These are phyloP conservation scores for Kodamaea fungicola DNA, from an alignment of 1,139 yeast genomes.

Conservation along the genomic window DNA sequence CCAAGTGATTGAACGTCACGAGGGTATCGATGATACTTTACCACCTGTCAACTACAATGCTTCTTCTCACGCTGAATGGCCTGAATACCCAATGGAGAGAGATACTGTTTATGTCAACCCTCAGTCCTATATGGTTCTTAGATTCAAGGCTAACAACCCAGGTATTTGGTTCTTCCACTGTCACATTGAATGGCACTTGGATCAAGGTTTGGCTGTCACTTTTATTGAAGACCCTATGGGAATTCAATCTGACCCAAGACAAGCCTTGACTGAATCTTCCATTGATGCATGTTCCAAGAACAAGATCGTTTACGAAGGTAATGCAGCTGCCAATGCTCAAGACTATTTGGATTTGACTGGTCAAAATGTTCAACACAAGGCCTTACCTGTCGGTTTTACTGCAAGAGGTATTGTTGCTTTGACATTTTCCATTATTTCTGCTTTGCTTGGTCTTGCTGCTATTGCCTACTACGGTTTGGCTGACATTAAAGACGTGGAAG, in stretches of 20 bases:
- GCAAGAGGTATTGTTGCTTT: conserved; percentile 86
- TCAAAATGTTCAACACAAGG: conserved; percentile 59
- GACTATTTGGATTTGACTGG: conserved; percentile 68
- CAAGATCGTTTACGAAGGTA: conserved; percentile 44
- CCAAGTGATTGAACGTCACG: conserved; percentile 50
- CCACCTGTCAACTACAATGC: conserved; percentile 40
- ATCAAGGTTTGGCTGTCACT: conserved; percentile 55
- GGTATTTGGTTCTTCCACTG: conserved; percentile 68
- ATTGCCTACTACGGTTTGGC: conserved; percentile 79
- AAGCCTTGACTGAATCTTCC: conserved; percentile 40
- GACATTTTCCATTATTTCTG: conserved; percentile 74
- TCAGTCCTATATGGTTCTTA: conserved; percentile 61
- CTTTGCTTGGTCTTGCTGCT: conserved; percentile 71
- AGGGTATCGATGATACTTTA: conserved; percentile 31
- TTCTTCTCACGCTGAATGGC: conserved; percentile 30
- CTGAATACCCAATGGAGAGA: conserved; percentile 60
- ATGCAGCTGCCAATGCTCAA: conserved; percentile 76
- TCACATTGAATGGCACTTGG: conserved; percentile 63
- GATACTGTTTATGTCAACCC: conserved; percentile 67
- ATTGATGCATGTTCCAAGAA: conserved; percentile 16
- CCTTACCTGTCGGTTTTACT: conserved; percentile 84
- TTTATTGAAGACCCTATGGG: conserved; percentile 54
- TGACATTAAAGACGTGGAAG: conserved; percentile 60
- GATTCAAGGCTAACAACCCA: conserved; percentile 58
- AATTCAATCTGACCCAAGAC: conserved; percentile 49